Conservation (phyloP, 2,329 filamentous ascomycete genomes). For the Beauveria scarabaeidicola region DNA sequence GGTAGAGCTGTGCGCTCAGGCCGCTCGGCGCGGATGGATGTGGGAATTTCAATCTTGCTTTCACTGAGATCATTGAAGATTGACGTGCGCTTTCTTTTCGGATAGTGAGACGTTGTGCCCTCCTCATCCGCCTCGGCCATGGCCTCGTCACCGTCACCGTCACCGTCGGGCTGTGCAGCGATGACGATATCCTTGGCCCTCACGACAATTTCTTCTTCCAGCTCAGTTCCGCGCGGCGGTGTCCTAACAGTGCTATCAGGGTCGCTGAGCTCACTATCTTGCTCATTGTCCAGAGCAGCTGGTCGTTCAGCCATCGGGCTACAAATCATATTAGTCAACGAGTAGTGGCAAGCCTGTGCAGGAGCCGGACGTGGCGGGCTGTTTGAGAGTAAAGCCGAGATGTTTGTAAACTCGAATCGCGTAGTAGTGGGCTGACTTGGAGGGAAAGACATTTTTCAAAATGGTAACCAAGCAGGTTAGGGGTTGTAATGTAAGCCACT, state of each 20-base stretch:
- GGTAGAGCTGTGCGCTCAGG: slow-evolving; percentile 18
- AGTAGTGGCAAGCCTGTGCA: background rate
- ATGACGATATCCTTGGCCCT: background rate
- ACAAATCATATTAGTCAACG: background rate
- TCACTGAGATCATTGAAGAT: slow-evolving; percentile 42
- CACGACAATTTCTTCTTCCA: slow-evolving; percentile 30
- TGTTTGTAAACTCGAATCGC: background rate
- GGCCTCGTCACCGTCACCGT: slow-evolving; percentile 38
- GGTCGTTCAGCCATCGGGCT: slow-evolving; percentile 16
- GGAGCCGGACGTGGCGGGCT: background rate
- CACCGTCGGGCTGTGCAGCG: slow-evolving; percentile 7
- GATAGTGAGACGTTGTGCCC: slow-evolving; percentile 31
- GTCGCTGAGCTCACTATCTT: slow-evolving; percentile 36
- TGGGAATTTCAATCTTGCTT: slow-evolving; percentile 34
- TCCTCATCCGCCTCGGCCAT: slow-evolving; percentile 36
- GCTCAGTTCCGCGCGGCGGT: slow-evolving; percentile 33
- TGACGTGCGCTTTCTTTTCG: slow-evolving; percentile 48
- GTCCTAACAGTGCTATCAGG: slow-evolving; percentile 27
- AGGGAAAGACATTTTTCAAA: background rate
- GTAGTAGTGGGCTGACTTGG: background rate
- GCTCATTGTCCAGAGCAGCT: slow-evolving; percentile 21
- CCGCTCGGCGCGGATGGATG: slow-evolving; percentile 22
- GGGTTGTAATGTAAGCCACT: slow-evolving; percentile 1
- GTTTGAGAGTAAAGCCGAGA: background rate
- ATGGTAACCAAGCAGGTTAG: background rate